Base-by-base conservation (phyloP, 1,284 basidiomycete species). In the Ustilago trichophora region DNA sequence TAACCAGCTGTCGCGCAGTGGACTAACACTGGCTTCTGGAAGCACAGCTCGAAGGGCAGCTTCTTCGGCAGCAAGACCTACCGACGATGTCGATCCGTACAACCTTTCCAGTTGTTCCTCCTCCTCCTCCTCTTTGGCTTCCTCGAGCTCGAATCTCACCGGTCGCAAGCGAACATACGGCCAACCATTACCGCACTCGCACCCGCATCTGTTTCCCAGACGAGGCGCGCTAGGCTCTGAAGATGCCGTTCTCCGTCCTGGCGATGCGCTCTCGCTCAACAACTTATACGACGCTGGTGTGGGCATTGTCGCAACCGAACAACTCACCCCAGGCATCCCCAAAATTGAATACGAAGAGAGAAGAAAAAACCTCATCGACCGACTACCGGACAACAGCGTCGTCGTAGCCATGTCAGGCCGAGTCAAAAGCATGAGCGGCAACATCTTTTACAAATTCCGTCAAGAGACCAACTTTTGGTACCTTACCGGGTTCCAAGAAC, bases 291-390 rank as follows among this genome's bases (percentile, higher is more conserved):
- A 66, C 31, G 38, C 45, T 3, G 56, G 60, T 24, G 52, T 56
- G 13, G 72, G 69, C 21, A 38, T 48, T 26, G 68, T 75, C 2
- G 77, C 78, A 0, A 47, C 42, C 15, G 69, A 75, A 16, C 90
- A 97, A 69, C 84, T 94, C 21, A 97, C 93, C 0, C 90, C 92
- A 0, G 94, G 93, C 10, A 91, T 98, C 58, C 85, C 89, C 1
- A 84, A 85, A 8, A 82, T 85, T 21, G 96, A 98, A 71, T 98
- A 96, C 83, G 91, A 93, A 64, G 81, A 82, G n/a, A 84, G 95
- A 42, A 83, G 95, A 59, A 84, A 82, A 59, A 85, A 82, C 16
- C 84, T 98, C 22, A 91, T 98, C 88, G 86, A 90, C 15, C 82
- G 83, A 18, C 83, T 98, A 11, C 92, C 92, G 0, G 87, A 89